Evolutionary conservation across 129 eudicot genomes (phyloP).

Genomic region (Cynara cardunculus): DNA sequence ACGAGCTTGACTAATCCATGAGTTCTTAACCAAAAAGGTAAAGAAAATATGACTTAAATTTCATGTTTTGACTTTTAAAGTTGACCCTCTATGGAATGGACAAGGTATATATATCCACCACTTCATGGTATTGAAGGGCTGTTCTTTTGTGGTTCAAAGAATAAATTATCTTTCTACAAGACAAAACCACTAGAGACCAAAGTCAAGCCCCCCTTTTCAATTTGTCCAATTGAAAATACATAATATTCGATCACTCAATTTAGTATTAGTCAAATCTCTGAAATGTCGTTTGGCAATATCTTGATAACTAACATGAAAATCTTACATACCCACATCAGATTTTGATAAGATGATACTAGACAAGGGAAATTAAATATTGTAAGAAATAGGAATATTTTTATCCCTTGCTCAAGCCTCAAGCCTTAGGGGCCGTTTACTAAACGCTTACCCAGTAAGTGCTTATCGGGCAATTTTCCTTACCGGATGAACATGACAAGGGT

Average conservation of each 20-base stretch:
- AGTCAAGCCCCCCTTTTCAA: constrained; percentile 21
- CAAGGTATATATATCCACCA: constrained; percentile 24
- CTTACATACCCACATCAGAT: constrained; percentile 4
- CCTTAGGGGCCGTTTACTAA: too few relatives aligned
- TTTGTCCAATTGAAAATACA: background rate
- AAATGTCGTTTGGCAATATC: background rate
- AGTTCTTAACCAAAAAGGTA: background rate
- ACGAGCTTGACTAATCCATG: background rate
- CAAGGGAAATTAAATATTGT: constrained; percentile 1
- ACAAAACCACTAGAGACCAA: constrained; percentile 20
- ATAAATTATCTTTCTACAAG: constrained; percentile 21
- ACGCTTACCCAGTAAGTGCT: too few relatives aligned
- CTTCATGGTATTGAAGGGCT: constrained; percentile 28
- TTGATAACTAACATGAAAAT: background rate
- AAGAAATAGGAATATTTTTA: background rate
- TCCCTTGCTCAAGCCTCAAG: background rate
- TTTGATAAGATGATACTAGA: background rate
- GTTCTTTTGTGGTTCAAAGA: constrained; percentile 5
- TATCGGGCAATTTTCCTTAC: too few relatives aligned
- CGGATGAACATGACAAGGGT: too few relatives aligned
- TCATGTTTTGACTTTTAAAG: constrained; percentile 11
- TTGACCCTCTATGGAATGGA: constrained; percentile 8
- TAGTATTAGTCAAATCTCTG: background rate
- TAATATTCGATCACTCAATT: constrained; percentile 14
- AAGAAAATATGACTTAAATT: constrained; percentile 17